Base-by-base conservation (phyloP, 768 basidiomycete genomes). In the Russula dissimulans region DNA sequence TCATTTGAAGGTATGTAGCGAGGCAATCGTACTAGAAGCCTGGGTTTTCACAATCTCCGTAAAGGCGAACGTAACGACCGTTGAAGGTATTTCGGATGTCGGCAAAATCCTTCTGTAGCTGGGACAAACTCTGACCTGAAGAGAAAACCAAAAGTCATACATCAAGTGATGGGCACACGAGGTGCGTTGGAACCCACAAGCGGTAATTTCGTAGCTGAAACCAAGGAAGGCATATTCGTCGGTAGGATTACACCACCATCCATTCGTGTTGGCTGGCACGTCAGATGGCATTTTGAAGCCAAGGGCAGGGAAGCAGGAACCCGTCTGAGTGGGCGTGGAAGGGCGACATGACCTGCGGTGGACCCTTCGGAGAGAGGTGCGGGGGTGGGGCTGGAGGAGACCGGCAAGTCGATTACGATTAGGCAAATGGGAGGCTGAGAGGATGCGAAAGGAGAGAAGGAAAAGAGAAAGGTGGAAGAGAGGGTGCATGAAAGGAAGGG, bases 161-260 rank as follows among this genome's bases (percentile, higher is more conserved):
- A n/a, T 34, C 26, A 42, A 48, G 8, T 6, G 34, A 4, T 36
- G 34, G 38, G 44, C 4, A 6, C 51, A 36, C 11, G 39, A 49
- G 8, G 26, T 3, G 17, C 4, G 14, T n/a, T 34, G 22, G 26
- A 9, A 44, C 80, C 56, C 63, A 85, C 86, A 88, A 7, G 71
- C 75, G 42, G 82, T 80, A 17, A 89, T 75, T 66, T 87, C 86
- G 64, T 89, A 90, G 69, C 85, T 85, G 71, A 89, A 85, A 0
- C 87, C 88, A 47, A 89, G 71, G 67, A 89, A 89, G 0, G 79
- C 87, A 64, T 89, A 89, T 69, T 90, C 87, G 0, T 79, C 80
- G 54, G 72, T 69, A 39, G 71, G 68, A 56, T 79, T 67, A 68
- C 87, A 90, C 87, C 86, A 75, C 74, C 74, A 75, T 18, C 56